Conservation (phyloP, 2,329 filamentous ascomycete genomes). For the Ceratocystiopsis sp. region DNA sequence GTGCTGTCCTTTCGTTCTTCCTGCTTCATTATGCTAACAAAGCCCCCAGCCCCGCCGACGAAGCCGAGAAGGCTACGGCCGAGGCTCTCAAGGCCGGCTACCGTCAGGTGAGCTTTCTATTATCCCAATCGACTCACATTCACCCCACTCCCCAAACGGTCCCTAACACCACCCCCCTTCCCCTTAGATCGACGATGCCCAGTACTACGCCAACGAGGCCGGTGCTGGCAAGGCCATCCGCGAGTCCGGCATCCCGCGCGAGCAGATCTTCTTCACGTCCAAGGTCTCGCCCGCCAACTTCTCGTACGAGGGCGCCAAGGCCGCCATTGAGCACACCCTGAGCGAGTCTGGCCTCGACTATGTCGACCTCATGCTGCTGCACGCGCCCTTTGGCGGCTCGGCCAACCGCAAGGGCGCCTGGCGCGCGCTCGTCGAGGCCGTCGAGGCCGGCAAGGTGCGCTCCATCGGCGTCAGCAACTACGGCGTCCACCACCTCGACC, state of each 20-base stretch:
- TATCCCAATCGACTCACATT: constrained; percentile 18
- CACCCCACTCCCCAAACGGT: constrained; percentile 38
- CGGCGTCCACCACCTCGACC: constrained; percentile 43
- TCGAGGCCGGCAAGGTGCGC: constrained; percentile 42
- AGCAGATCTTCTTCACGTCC: constrained; percentile 43
- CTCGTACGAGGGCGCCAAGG: too few relatives aligned
- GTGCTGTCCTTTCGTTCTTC: too few relatives aligned
- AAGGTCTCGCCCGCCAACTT: constrained; percentile 27
- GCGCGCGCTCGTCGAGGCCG: constrained; percentile 45
- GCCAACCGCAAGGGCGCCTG: constrained; percentile 40
- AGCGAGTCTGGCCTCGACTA: constrained; percentile 45
- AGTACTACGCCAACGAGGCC: constrained; percentile 38
- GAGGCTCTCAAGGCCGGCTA: constrained; percentile 32
- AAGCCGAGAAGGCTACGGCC: constrained; percentile 1
- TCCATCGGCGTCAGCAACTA: constrained; percentile 50
- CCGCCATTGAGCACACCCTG: too few relatives aligned
- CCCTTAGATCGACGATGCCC: too few relatives aligned
- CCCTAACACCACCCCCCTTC: too few relatives aligned
- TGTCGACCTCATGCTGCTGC: constrained; percentile 49
- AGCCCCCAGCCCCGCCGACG: constrained; percentile 10
- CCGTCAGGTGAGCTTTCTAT: constrained; percentile 12
- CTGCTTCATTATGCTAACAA: too few relatives aligned
- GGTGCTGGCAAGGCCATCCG: constrained; percentile 42
- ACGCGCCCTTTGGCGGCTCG: constrained; percentile 41
- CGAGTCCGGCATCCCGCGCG: constrained; percentile 32